Evolutionary conservation across 1,284 basidiomycete species (phyloP).

Genomic region (Fomitopsis schrenkii): DNA sequence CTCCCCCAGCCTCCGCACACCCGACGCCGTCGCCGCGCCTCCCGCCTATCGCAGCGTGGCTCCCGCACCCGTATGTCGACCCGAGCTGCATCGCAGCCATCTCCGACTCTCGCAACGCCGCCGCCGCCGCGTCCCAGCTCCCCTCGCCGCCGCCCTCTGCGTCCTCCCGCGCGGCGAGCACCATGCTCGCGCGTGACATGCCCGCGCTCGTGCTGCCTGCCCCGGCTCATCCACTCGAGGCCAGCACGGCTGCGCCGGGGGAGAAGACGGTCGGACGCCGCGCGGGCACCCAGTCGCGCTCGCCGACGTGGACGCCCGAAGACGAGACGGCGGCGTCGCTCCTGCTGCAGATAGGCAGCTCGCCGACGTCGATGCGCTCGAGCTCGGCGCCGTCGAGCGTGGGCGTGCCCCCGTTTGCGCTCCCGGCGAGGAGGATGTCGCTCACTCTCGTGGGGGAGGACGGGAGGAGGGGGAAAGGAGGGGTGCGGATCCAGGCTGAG

Average conservation of each 20-base stretch:
- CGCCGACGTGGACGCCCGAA: conserved; percentile 53
- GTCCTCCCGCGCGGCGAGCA: conserved; percentile 25
- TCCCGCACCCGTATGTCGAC: conserved; percentile 33
- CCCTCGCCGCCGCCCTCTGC: conserved; percentile 44
- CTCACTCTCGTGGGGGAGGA: not conserved
- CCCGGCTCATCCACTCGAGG: conserved; percentile 22
- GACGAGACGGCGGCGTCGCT: conserved; percentile 68
- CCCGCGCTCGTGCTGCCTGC: conserved; percentile 37
- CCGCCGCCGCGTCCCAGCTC: conserved; percentile 29
- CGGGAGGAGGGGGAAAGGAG: not conserved
- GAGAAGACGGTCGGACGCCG: not conserved
- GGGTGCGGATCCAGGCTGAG: not conserved
- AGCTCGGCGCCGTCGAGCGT: not conserved
- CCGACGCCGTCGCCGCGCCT: conserved; percentile 30
- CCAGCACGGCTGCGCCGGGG: not conserved
- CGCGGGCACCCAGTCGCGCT: conserved; percentile 20
- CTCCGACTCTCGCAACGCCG: conserved; percentile 3
- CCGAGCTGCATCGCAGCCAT: conserved; percentile 23
- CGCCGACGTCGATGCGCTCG: conserved; percentile 15
- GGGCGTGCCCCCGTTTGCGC: not conserved
- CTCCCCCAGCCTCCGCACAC: not conserved
- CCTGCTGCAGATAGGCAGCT: conserved; percentile 56
- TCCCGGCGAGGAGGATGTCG: not conserved
- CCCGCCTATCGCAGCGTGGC: conserved; percentile 45
- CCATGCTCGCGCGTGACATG: conserved; percentile 16